Evolutionary conservation across 1,284 basidiomycete genomes (phyloP), one percentile per base, ranked within the genome.

Genomic region (Apiotrichum montevideense): DNA sequence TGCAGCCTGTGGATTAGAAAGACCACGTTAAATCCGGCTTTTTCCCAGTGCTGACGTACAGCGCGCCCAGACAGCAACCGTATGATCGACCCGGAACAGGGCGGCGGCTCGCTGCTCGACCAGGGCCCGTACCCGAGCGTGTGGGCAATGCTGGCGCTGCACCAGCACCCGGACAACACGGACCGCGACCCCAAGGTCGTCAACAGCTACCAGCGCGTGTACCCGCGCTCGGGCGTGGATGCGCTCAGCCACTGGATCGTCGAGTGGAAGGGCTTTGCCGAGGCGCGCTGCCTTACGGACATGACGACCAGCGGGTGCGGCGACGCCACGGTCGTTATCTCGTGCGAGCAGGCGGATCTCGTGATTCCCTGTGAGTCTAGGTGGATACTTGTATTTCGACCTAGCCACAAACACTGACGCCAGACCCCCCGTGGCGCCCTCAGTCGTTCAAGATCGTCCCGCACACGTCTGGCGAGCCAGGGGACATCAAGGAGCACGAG

Each of bases 31-130:
- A n/a, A n/a, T n/a, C n/a, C n/a, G n/a, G n/a, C n/a, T n/a, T n/a
- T n/a, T n/a, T n/a, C n/a, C 14, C 14, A 13, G n/a, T 42, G 10
- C n/a, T 42, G 11, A 15, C 41, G 11, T 10, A 42, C 41, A 42
- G 41, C 41, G 13, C 41, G 41, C 41, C 64, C 66, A 3, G 61
- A 67, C 47, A 56, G 51, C 1, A 85, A 91, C 77, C 79, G 90
- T 40, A 87, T 95, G 63, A 76, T 91, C 63, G 84, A 92, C 67
- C 90, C 92, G 3, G 74, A 78, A 15, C 80, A 94, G 6, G 92
- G 87, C 32, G 92, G 92, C 29, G 92, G 91, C 1, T 88, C 86
- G 7, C 70, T 95, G 40, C 82, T 95, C 44, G 92, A 95, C 72
- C 80, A 87, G 62, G 88, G 88, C 0, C 87, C 89, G 11, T 91